Conservation (phyloP, 257 asterid genomes). For the Solanum sejunctum region DNA sequence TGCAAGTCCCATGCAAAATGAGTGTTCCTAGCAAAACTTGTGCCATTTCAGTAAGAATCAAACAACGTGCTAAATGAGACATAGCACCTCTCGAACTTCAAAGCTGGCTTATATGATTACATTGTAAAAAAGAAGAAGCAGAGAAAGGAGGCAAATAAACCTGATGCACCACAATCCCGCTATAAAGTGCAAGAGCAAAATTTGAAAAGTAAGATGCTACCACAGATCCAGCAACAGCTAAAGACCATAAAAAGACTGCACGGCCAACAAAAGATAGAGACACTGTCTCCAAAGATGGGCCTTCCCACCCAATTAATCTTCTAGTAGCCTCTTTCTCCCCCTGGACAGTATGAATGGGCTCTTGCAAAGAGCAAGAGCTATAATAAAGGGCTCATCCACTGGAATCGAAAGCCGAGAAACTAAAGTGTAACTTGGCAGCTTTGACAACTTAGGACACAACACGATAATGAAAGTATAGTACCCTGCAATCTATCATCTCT, state of each 20-base stretch:
- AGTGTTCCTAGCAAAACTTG: slow-evolving; percentile 48
- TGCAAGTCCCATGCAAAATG: slow-evolving; percentile 67
- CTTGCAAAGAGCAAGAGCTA: slow-evolving; percentile 72
- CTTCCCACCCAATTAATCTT: slow-evolving; percentile 84
- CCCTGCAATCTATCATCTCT: not conserved
- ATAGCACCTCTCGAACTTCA: not conserved
- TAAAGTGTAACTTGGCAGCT: slow-evolving; percentile 58
- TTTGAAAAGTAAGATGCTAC: slow-evolving; percentile 56
- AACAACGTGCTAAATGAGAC: not conserved
- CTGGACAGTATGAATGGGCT: slow-evolving; percentile 76
- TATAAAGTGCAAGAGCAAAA: slow-evolving; percentile 61
- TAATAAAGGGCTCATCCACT: slow-evolving; percentile 53
- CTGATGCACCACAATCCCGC: slow-evolving; percentile 72
- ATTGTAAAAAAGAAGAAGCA: not conserved
- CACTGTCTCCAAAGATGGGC: slow-evolving; percentile 75
- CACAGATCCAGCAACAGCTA: slow-evolving; percentile 64
- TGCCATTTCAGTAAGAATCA: not conserved
- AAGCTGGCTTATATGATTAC: slow-evolving; percentile 15
- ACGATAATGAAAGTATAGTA: not conserved
- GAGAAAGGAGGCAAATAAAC: slow-evolving; percentile 9
- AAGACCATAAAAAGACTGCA: slow-evolving; percentile 76
- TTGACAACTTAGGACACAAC: slow-evolving; percentile 29
- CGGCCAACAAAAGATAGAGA: slow-evolving; percentile 88
- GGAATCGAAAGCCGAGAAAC: slow-evolving; percentile 42
- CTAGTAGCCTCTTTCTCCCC: slow-evolving; percentile 82